Percentiles rank a stretch among this genome's conserved stretches.
These are phyloP conservation scores for Salvia hispanica DNA, from an alignment of 257 asterid species.

Conservation along the genomic window DNA sequence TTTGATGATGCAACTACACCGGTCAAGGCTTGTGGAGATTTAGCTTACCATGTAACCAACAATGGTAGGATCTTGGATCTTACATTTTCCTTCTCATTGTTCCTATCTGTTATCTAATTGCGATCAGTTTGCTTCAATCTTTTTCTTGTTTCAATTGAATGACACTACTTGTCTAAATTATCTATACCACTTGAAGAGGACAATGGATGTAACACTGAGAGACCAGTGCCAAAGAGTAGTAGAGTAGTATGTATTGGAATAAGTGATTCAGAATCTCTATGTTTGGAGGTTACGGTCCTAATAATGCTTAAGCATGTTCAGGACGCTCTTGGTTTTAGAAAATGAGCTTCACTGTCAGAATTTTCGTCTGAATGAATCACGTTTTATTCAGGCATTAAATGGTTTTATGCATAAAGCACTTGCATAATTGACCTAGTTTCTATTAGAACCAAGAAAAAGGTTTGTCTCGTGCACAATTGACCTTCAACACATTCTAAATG, in stretches of 20 bases:
- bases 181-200: neutral
- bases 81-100: constrained; percentile 7
- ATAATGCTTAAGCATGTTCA: constrained; percentile 14
- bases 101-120: neutral
- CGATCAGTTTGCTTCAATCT: neutral
- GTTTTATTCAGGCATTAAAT: neutral
- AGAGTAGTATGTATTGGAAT: neutral
- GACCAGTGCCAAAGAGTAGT: neutral
- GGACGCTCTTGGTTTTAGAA: constrained; percentile 20
- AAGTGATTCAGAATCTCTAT: neutral
- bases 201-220: neutral
- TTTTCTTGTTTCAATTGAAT: neutral
- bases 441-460: constrained; percentile 1
- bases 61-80: constrained; percentile 38
- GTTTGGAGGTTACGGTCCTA: neutral
- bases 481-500: constrained; percentile 19
- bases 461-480: constrained; percentile 1
- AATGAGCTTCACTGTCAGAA: neutral
- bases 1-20: constrained; percentile 72
- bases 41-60: constrained; percentile 48
- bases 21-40: constrained; percentile 74
- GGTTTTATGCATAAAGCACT: constrained; percentile 11
- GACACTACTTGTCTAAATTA: neutral
- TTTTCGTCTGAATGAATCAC: neutral
- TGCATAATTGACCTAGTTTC: constrained; percentile 1